Percentiles rank a stretch among this genome's conserved stretches.
phyloP scores from a whole-genome alignment of 306 rosid genomes.

The Erythrophleum fordii region DNA sequence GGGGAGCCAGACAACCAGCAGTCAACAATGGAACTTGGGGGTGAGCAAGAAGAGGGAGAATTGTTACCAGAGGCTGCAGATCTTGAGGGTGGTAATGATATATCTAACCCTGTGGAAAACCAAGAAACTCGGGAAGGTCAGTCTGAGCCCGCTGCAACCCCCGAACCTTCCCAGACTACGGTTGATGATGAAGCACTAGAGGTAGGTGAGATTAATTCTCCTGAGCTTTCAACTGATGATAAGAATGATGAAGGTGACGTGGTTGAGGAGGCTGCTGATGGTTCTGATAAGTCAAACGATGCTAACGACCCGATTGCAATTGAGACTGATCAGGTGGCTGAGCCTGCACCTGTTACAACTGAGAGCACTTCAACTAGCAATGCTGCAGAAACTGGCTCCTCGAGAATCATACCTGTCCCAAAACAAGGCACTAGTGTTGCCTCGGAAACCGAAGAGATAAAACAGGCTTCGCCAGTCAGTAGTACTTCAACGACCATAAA shows the following conservation, averaged over 20 bases:
- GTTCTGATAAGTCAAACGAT: constrained; percentile 70
- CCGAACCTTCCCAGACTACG: constrained; percentile 65
- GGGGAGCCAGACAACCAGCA: constrained; percentile 66
- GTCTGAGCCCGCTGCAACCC: constrained; percentile 60
- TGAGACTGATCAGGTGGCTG: constrained; percentile 66
- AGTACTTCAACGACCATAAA: constrained; percentile 62
- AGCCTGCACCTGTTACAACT: constrained; percentile 41
- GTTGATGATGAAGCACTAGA: constrained; percentile 71
- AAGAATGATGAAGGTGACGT: constrained; percentile 70
- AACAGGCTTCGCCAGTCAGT: constrained; percentile 59
- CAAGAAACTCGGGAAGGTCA: constrained; percentile 68
- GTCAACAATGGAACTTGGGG: constrained; percentile 46
- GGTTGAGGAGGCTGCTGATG: constrained; percentile 75
- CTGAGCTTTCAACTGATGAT: constrained; percentile 65
- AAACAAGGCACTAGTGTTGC: constrained; percentile 43
- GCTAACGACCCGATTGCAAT: constrained; percentile 50
- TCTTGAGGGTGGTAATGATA: constrained; percentile 61
- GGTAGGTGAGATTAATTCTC: constrained; percentile 66
- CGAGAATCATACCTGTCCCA: constrained; percentile 49
- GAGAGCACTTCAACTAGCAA: constrained; percentile 49
- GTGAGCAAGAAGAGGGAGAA: constrained; percentile 94
- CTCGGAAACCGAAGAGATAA: constrained; percentile 52
- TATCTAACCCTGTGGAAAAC: constrained; percentile 44
- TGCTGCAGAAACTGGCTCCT: constrained; percentile 45
- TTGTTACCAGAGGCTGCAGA: constrained; percentile 65